Evolutionary conservation across 495 filamentous ascomycete species (phyloP).

Genomic region (Aspergillus mulundensis): DNA sequence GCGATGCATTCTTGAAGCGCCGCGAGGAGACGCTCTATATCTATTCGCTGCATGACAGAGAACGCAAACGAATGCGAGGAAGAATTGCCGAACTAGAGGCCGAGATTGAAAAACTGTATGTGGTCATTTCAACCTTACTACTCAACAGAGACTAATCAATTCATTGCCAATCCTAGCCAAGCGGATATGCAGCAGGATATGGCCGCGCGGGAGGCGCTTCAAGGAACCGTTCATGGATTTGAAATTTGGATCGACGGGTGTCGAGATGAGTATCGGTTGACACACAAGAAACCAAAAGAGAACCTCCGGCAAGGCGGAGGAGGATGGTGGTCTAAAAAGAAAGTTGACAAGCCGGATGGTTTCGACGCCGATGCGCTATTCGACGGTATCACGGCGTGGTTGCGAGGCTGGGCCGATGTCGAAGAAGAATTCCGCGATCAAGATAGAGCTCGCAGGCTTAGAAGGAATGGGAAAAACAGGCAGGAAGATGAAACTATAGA

Average conservation of each 20-base stretch:
- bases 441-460: conserved; percentile 20
- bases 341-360: conserved; percentile 11
- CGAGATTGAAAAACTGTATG: conserved; percentile 35
- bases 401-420: conserved; percentile 40
- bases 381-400: conserved; percentile 39
- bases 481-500: neutral
- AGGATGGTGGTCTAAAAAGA: conserved; percentile 19
- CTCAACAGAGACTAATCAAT: neutral
- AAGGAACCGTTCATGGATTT: conserved; percentile 35
- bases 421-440: conserved; percentile 34
- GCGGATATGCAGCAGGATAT: conserved; percentile 31
- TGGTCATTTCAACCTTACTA: neutral
- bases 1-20: conserved; percentile 26
- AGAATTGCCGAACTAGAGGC: conserved; percentile 28
- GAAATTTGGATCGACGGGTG: conserved; percentile 30
- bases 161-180: conserved; percentile 17
- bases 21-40: conserved; percentile 33
- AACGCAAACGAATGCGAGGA: conserved; percentile 23
- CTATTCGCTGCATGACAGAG: conserved; percentile 27
- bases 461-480: conserved; percentile 16
- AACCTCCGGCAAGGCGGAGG: conserved; percentile 4
- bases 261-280: conserved; percentile 21
- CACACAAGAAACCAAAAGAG: neutral
- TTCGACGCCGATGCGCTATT: conserved; percentile 24
- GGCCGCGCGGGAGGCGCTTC: conserved; percentile 34